Base-by-base conservation (phyloP, 495 filamentous ascomycete species). In the Hypoxylon cercidicola region DNA sequence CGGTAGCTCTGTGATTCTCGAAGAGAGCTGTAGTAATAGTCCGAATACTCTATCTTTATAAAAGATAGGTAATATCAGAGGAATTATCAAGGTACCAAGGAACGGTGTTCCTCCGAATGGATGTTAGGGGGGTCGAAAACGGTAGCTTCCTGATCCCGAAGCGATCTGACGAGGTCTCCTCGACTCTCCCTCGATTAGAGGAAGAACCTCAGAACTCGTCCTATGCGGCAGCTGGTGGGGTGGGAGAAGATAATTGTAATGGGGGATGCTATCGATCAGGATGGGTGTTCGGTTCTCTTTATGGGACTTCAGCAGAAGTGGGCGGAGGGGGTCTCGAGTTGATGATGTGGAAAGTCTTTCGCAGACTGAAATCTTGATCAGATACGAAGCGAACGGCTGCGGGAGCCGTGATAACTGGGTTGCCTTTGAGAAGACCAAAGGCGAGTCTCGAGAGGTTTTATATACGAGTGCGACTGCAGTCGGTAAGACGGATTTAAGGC, bases 181-280 rank as follows among this genome's bases (percentile, higher is more conserved):
- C 88, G 90, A 94, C 89, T 91, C 92, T 93, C 91, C 92, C 92
- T 89, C 91, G 66, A 77, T 79, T 80, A 95, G 93, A 93, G 92
- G 93, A 96, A 97, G 93, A 94, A 93, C 88, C 89, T 86, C 84
- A 88, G 85, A 88, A 89, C 86, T 84, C 88, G 87, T 93, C 90
- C 91, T 97, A 97, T 97, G 93, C 93, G 93, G 93, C 93, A 96
- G 93, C 90, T 94, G 90, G 86, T 84, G 76, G 75, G 75, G 78
- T 80, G 83, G 80, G 78, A 82, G 57, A 79, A 73, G 80, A 80
- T 68, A 71, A 75, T 77, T 80, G 81, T 82, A 85, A 82, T 81
- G 80, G 75, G 68, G 45, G 61, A 81, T 81, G 77, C 77, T 80
- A 79, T 84, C 81, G 78, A 81, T 73, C 74, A 84, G 74, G 68